phyloP scores from a whole-genome alignment of 225 moss, liverwort and hornwort genomes.

The Pseudoscleropodium purum region DNA sequence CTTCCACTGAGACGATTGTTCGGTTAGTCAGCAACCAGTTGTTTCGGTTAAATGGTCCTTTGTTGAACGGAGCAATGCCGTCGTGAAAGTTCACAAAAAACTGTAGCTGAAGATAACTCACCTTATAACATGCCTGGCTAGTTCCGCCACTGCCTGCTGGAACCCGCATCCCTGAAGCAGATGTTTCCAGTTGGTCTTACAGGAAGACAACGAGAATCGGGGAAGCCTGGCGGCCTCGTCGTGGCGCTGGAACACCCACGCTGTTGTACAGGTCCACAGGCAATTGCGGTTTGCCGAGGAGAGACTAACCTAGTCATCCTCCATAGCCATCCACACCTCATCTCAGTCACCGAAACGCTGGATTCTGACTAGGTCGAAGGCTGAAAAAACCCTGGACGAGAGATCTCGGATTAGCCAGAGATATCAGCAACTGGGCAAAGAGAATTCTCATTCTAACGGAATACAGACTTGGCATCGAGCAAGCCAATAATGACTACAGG shows the following conservation, averaged over 20 bases:
- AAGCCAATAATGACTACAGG: not conserved
- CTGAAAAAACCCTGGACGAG: too few relatives aligned
- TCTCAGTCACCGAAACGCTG: not conserved
- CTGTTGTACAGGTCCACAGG: not conserved
- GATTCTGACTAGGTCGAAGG: too few relatives aligned
- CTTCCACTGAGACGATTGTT: not conserved
- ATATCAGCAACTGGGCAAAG: not conserved
- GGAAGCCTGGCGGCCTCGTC: not conserved
- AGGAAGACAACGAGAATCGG: not conserved
- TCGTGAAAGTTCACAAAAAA: not conserved
- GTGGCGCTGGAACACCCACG: not conserved
- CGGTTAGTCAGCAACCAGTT: not conserved
- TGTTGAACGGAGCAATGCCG: not conserved
- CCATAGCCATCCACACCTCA: slow-evolving; percentile 1
- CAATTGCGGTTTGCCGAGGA: not conserved
- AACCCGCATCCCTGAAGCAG: not conserved
- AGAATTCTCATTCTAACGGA: not conserved
- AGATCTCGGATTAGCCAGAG: not conserved
- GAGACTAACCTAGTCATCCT: not conserved
- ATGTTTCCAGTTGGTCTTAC: not conserved
- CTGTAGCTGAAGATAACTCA: slow-evolving; percentile 1
- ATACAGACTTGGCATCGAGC: not conserved
- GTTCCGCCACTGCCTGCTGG: not conserved
- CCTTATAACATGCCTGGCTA: not conserved
- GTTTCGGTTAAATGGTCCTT: not conserved